Base-by-base conservation (phyloP, 116 monocot genomes). In the Zostera marina region DNA sequence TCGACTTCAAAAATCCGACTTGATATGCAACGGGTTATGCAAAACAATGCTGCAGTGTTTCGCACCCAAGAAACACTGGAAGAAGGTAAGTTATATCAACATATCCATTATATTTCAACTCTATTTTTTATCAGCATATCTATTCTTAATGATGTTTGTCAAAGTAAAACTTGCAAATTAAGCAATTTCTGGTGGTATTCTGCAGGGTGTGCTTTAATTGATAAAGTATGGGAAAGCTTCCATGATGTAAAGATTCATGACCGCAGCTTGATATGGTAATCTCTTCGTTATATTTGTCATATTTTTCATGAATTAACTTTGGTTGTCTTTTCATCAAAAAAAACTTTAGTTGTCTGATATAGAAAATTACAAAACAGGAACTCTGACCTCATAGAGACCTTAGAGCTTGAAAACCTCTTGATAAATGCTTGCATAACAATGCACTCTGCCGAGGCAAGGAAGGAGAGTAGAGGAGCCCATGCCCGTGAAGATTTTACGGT, bases 381-480 rank as follows among this genome's bases (percentile, higher is more conserved):
- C 55, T 81, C 96, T 68, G 96, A 96, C 56, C 74, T 96, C 62
- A 85, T 88, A 38, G 89, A 96, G 61, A 83, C 96, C 10, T 48
- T 96, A 12, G 96, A 96, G 64, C 68, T 89, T 16, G 89, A 96
- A 76, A 96, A 96, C 76, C 82, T 96, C 63, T 74, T 96, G 61
- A 96, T 96, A 60, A 96, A 96, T 83, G 96, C 96, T 32, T 70
- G 67, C 43, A 76, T 96, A 62, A 96, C 96, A 16, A 96, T 96
- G 96, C 85, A 96, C 53, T 96, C 96, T 56, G 96, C 96, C 32
- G 96, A 96, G 63, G 96, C 96, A 64, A 77, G 96, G 57, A 96
- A 96, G 76, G 96, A 96, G 61, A 96, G 96, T 62, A 79, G 96
- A 82, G 89, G 96, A 63, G 96, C 96, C 57, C 96, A 96, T 81